phyloP scores from a whole-genome alignment of 352 stramenopile species.

The Globisporangium radiosum region DNA sequence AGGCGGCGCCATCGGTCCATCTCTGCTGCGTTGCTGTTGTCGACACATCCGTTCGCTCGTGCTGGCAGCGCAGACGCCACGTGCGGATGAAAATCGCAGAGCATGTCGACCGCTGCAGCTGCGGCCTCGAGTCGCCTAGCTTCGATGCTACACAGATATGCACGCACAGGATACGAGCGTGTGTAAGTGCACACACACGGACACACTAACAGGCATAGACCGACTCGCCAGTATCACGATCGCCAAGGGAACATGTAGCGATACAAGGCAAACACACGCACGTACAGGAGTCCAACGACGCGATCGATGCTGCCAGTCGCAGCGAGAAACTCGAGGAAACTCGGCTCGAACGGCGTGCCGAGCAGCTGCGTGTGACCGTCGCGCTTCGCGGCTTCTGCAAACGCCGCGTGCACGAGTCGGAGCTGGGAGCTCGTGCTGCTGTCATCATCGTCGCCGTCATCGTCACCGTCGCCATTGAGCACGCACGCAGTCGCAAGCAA shows the following conservation, averaged over 20 bases:
- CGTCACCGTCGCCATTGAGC: conserved; percentile 9
- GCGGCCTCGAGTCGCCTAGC: conserved; percentile 33
- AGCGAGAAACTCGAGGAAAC: conserved; percentile 43
- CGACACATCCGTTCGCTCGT: background rate
- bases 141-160: conserved; percentile 18
- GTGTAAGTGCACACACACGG: no score
- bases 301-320: conserved; percentile 21
- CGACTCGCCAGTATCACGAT: no score
- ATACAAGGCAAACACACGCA: background rate
- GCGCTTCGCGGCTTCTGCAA: conserved; percentile 28
- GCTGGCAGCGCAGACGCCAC: background rate
- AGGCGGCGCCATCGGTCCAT: conserved; percentile 10
- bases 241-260: background rate
- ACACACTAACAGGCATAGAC: no score
- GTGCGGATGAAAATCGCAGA: conserved; percentile 29
- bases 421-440: conserved; percentile 19
- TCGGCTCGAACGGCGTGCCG: conserved; percentile 29
- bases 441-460: conserved; percentile 1
- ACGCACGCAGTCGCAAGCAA: conserved; percentile 28
- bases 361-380: conserved; percentile 20
- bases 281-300: conserved; percentile 17
- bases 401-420: conserved; percentile 30
- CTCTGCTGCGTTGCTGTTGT: background rate
- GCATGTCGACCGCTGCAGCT: conserved; percentile 28
- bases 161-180: conserved; percentile 1